Evolutionary conservation across 257 asterid species (phyloP).

Genomic region (Fraxinus cuspidata): DNA sequence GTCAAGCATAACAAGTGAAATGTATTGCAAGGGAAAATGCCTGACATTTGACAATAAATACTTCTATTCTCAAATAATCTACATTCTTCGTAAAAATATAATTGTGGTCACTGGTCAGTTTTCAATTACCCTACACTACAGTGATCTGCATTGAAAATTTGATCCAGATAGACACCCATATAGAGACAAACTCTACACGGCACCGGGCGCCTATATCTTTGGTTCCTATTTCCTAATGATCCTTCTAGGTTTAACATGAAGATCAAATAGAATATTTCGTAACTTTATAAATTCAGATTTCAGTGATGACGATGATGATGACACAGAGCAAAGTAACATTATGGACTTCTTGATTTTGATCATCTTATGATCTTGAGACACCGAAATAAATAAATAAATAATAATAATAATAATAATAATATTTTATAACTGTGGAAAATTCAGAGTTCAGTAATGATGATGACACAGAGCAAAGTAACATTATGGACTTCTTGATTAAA

Average conservation of each 20-base stretch:
- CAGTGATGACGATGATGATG: background rate
- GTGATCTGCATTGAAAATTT: background rate
- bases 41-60: background rate
- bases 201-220: background rate
- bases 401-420: background rate
- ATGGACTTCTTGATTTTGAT: background rate
- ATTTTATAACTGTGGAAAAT: background rate
- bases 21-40: background rate
- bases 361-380: background rate
- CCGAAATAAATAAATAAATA: background rate
- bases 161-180: background rate
- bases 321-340: background rate
- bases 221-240: background rate
- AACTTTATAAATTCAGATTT: background rate
- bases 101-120: background rate
- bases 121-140: background rate
- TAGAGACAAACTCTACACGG: background rate
- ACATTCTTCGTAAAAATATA: background rate
- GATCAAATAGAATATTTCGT: background rate
- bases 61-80: background rate
- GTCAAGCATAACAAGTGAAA: slow-evolving; percentile 14
- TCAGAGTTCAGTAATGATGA: background rate
- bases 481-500: background rate
- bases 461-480: background rate
- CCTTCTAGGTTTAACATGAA: background rate